Evolutionary conservation across 2,329 filamentous ascomycete species (phyloP).

Genomic region (Trichophyton benhamiae): DNA sequence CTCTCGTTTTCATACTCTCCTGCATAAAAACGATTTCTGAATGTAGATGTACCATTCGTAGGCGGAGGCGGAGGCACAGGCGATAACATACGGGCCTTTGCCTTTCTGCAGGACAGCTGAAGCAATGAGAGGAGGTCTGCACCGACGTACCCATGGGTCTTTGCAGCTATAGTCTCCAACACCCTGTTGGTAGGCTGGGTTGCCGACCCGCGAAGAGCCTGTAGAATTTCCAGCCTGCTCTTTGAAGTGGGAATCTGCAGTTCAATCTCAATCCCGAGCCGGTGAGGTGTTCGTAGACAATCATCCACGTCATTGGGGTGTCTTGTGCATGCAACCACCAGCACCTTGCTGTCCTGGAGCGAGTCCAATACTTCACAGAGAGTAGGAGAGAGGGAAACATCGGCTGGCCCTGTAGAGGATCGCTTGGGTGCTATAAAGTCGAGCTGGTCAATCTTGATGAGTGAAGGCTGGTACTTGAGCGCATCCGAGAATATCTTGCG

Average conservation of each 20-base stretch:
- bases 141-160: constrained; percentile 78
- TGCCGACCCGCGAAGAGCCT: constrained; percentile 42
- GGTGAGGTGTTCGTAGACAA: constrained; percentile 51
- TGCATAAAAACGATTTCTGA: not conserved
- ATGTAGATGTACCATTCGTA: too few relatives aligned
- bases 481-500: constrained; percentile 60
- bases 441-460: constrained; percentile 68
- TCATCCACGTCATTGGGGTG: constrained; percentile 61
- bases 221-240: constrained; percentile 62
- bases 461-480: constrained; percentile 54
- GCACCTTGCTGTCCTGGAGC: constrained; percentile 41
- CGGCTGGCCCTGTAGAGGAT: constrained; percentile 32
- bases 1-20: not conserved
- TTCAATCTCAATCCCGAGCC: constrained; percentile 56
- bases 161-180: constrained; percentile 52
- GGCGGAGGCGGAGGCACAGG: not conserved
- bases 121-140: constrained; percentile 60
- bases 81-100: constrained; percentile 21
- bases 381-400: constrained; percentile 24
- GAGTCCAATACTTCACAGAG: constrained; percentile 32
- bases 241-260: constrained; percentile 63
- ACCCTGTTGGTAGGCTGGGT: constrained; percentile 40
- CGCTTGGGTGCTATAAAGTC: constrained; percentile 54
- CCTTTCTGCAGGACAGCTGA: constrained; percentile 37
- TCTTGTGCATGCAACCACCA: constrained; percentile 65